Conservation (phyloP, 179 eudicot species). For the Beta corolliflora region DNA sequence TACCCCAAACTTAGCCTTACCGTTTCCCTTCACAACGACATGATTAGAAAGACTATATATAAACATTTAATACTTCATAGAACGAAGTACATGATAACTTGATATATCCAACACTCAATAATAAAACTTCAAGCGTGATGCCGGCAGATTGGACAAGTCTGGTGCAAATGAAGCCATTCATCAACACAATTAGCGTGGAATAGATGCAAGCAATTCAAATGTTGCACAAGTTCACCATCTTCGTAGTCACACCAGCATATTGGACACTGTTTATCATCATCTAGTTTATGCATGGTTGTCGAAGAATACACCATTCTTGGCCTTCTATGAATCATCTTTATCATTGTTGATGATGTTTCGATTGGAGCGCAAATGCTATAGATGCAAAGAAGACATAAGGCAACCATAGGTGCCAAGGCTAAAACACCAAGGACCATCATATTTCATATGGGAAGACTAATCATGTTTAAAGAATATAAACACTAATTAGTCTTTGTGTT, state of each 20-base stretch:
- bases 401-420: not conserved
- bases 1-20: no score
- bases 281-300: not conserved
- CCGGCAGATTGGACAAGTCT: not conserved
- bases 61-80: no score
- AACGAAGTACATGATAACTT: no score
- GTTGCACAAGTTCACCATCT: conserved; percentile 1
- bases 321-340: not conserved
- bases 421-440: not conserved
- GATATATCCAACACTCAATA: no score
- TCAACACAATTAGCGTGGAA: conserved; percentile 5
- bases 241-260: not conserved
- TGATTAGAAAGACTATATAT: no score
- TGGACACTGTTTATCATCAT: not conserved
- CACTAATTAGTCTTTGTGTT: no score
- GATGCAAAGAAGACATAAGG: not conserved
- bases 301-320: not conserved
- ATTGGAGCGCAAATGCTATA: not conserved
- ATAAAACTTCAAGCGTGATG: not conserved
- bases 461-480: no score
- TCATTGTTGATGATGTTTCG: not conserved
- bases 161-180: conserved; percentile 1
- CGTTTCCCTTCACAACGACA: no score
- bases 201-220: not conserved
- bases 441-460: no score